phyloP scores from a whole-genome alignment of 169 alveolate genomes.

The Cystoisospora suis region DNA sequence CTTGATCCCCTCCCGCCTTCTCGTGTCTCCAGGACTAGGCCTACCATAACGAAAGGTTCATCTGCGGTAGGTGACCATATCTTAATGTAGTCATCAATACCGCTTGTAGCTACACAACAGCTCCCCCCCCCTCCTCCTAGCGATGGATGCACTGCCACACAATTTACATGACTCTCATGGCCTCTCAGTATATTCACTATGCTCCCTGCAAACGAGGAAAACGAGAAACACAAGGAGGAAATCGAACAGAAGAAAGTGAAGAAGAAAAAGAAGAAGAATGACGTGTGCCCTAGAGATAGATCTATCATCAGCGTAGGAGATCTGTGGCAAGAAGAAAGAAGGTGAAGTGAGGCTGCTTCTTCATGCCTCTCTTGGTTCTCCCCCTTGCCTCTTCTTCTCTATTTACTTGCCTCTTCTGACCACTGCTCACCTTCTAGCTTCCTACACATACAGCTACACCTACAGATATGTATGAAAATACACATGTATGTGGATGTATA shows the following conservation, averaged over 20 bases:
- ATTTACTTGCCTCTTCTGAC: not conserved
- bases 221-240: not conserved
- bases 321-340: no score
- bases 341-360: no score
- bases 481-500: not conserved
- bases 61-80: slow-evolving; percentile 69
- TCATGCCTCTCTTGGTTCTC: no score
- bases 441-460: not conserved
- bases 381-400: not conserved
- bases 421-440: not conserved
- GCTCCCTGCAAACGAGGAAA: slow-evolving; percentile 51
- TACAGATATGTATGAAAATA: not conserved
- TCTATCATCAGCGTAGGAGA: no score
- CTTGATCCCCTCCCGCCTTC: no score
- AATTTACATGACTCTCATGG: slow-evolving; percentile 69
- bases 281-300: not conserved
- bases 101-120: slow-evolving; percentile 69
- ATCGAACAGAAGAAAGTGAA: not conserved
- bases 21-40: no score
- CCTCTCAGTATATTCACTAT: slow-evolving; percentile 66
- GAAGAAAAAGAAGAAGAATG: not conserved
- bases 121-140: no score
- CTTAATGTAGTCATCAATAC: slow-evolving; percentile 68
- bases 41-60: slow-evolving; percentile 56
- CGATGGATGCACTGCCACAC: slow-evolving; percentile 73